These are phyloP conservation scores for Mycosphaerella sp. DNA, from an alignment of 2,329 filamentous ascomycete genomes.

Conservation along the genomic window DNA sequence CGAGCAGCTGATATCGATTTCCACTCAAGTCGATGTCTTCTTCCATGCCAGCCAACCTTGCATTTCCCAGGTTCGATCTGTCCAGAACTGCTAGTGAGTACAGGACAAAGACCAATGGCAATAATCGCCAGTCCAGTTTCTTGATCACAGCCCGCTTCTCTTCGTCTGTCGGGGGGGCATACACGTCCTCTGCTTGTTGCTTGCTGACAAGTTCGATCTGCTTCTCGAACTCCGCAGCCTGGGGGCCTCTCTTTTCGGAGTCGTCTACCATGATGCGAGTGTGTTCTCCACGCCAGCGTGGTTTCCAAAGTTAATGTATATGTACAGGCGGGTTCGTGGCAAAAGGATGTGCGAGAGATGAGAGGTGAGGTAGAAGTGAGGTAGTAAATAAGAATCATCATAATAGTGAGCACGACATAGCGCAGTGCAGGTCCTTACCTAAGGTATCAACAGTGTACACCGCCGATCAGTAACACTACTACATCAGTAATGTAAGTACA, in stretches of 20 bases:
- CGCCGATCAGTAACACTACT: too few relatives aligned
- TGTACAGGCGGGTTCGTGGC: too few relatives aligned
- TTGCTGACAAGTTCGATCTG: conserved; percentile 10
- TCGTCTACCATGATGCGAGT: neutral
- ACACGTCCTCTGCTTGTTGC: conserved; percentile 15
- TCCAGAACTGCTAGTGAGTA: conserved; percentile 32
- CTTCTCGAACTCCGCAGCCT: conserved; percentile 16
- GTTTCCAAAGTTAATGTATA: neutral
- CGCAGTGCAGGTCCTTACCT: too few relatives aligned
- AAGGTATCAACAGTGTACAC: too few relatives aligned
- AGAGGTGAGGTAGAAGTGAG: too few relatives aligned
- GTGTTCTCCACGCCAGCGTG: neutral
- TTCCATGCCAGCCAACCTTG: conserved; percentile 38
- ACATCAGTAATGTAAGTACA: too few relatives aligned
- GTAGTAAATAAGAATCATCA: too few relatives aligned
- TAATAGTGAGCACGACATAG: too few relatives aligned
- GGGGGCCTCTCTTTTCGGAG: conserved; percentile 12
- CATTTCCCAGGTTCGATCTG: conserved; percentile 36
- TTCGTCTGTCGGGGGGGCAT: conserved; percentile 23
- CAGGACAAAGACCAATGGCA: conserved; percentile 32
- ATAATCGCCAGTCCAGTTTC: conserved; percentile 31
- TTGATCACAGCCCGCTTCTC: conserved; percentile 30
- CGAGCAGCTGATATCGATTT: conserved; percentile 46
- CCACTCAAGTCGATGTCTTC: conserved; percentile 45
- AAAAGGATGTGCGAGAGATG: too few relatives aligned